Evolutionary conservation across 768 basidiomycete genomes (phyloP).

Genomic region (Russula olivacea): DNA sequence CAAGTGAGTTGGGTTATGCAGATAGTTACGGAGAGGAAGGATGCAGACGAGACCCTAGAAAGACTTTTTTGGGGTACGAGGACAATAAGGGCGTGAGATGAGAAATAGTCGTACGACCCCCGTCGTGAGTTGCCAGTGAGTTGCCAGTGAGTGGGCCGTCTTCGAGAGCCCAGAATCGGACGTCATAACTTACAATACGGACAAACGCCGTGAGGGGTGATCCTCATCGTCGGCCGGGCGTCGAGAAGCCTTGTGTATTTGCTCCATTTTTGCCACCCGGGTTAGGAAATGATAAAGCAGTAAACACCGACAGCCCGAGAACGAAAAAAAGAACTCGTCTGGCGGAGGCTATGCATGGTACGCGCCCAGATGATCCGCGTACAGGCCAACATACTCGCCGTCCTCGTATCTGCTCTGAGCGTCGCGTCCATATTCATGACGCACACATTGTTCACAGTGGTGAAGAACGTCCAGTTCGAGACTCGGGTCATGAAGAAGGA

Average conservation of each 20-base stretch:
- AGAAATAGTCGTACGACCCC: neutral
- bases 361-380: neutral
- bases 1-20: neutral
- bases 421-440: constrained; percentile 2
- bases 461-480: constrained; percentile 3
- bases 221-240: neutral
- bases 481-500: neutral
- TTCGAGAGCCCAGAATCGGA: neutral
- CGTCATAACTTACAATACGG: too few relatives aligned
- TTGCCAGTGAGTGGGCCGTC: too few relatives aligned
- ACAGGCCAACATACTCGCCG: neutral
- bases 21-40: neutral
- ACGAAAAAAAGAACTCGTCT: neutral
- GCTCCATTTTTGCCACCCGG: neutral
- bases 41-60: neutral
- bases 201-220: neutral
- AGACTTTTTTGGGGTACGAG: neutral
- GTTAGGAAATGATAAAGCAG: neutral
- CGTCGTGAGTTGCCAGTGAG: neutral
- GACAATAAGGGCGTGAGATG: neutral
- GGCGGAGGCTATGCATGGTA: too few relatives aligned
- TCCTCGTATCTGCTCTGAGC: constrained; percentile 4
- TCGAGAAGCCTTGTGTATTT: neutral
- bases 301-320: neutral
- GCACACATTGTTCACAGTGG: neutral